A percentile compares a stretch with the other conserved stretches of the same genome.
phyloP scores from a whole-genome alignment of 495 filamentous ascomycete genomes.

The Daldinia bambusicola region DNA sequence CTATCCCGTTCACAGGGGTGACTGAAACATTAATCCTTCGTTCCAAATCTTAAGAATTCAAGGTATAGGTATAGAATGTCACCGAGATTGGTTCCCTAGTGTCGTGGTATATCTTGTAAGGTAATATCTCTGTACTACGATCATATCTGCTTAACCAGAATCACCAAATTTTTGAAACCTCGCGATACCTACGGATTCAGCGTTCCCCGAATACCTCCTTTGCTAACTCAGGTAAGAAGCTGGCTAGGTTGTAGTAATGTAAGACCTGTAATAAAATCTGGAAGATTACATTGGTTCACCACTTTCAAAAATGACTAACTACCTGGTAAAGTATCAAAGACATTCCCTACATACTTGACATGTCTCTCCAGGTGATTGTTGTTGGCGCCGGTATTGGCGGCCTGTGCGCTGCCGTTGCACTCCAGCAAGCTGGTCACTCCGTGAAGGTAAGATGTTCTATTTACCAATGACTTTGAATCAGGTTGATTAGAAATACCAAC shows the following conservation, averaged over 20 bases:
- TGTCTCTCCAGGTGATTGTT: slow-evolving; percentile 53
- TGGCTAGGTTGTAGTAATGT: not conserved
- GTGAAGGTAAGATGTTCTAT: slow-evolving; percentile 50
- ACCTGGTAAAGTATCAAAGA: not conserved
- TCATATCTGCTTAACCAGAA: not conserved
- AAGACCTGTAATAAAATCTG: not conserved
- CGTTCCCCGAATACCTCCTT: not conserved
- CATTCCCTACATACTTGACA: not conserved
- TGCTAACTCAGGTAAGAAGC: not conserved
- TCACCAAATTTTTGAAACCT: not conserved
- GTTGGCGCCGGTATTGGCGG: slow-evolving; percentile 69
- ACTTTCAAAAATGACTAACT: not conserved
- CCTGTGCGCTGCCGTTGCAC: slow-evolving; percentile 64
- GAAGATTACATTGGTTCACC: not conserved
- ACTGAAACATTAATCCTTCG: slow-evolving; percentile 1
- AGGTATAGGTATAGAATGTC: not conserved
- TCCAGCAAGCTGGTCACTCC: slow-evolving; percentile 63
- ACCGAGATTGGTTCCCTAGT: not conserved
- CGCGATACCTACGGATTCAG: not conserved
- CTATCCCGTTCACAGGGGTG: not conserved
- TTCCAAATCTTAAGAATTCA: not conserved
- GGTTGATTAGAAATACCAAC: not conserved
- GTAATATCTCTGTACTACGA: not conserved
- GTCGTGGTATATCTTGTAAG: not conserved
- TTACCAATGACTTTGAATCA: not conserved